Conservation (phyloP, 2,329 filamentous ascomycete species). For the Fusarium stilboides region DNA sequence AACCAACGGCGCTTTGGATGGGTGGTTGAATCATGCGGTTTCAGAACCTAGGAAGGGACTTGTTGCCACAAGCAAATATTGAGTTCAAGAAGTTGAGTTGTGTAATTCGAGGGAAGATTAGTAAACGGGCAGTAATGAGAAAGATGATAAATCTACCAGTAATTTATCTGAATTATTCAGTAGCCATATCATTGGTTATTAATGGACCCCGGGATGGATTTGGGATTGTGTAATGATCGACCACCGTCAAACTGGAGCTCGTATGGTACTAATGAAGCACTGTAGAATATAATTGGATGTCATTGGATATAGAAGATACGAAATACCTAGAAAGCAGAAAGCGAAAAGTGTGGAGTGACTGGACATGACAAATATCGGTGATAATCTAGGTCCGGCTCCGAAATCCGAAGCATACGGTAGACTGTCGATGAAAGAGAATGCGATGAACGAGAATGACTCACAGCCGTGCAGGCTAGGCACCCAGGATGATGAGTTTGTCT, state of each 20-base stretch:
- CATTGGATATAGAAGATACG: neutral
- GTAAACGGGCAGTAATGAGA: constrained; percentile 3
- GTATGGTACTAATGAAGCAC: too few relatives aligned
- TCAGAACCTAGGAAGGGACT: neutral
- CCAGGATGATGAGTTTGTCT: constrained; percentile 12
- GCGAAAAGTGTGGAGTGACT: constrained; percentile 33
- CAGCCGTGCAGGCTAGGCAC: constrained; percentile 4
- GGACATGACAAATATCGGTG: constrained; percentile 47
- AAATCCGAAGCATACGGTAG: constrained; percentile 33
- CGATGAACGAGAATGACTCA: constrained; percentile 40
- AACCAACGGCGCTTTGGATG: neutral
- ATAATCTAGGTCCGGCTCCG: constrained; percentile 40
- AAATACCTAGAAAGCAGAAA: neutral
- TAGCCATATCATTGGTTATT: neutral
- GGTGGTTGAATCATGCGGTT: neutral
- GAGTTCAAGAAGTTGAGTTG: neutral
- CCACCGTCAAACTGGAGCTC: neutral
- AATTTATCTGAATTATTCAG: neutral
- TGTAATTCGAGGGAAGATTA: neutral
- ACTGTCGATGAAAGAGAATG: too few relatives aligned
- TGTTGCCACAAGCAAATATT: neutral
- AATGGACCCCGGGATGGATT: neutral
- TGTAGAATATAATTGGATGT: neutral
- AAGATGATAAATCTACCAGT: constrained; percentile 11
- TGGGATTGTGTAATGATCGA: neutral